Evolutionary conservation across 495 filamentous ascomycete genomes (phyloP).

Genomic region (Aspergillus indologenus): DNA sequence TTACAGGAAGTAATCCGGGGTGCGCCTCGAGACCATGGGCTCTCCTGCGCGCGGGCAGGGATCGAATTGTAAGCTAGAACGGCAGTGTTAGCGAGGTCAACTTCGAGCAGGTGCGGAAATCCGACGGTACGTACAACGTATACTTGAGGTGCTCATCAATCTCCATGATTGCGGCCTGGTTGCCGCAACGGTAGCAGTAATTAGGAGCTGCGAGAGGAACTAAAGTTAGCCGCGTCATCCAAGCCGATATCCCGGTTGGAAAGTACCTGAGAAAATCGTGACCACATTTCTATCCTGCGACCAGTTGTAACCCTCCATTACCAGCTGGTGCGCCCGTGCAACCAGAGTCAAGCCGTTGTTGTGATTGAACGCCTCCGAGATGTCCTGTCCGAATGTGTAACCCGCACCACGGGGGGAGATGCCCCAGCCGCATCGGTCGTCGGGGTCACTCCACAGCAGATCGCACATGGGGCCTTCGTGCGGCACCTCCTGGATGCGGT

Average conservation of each 20-base stretch:
- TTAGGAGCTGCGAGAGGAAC: conserved; percentile 67
- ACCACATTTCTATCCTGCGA: conserved; percentile 95
- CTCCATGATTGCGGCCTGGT: conserved; percentile 99
- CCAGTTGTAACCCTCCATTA: conserved; percentile 99
- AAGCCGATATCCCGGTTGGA: neutral
- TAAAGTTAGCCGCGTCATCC: conserved; percentile 1
- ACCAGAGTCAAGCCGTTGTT: conserved; percentile 98
- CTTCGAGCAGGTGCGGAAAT: neutral
- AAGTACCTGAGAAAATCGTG: conserved; percentile 94
- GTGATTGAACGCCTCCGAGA: conserved; percentile 99
- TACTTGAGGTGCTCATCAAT: conserved; percentile 99
- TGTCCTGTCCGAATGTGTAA: conserved; percentile 99
- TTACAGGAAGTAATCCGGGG: conserved; percentile 97
- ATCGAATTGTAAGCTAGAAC: conserved; percentile 91
- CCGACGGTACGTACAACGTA: conserved; percentile 76
- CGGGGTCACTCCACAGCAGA: conserved; percentile 94
- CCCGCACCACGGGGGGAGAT: conserved; percentile 96
- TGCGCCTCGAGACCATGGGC: conserved; percentile 96
- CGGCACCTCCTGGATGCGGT: conserved; percentile 96
- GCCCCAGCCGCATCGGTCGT: conserved; percentile 98
- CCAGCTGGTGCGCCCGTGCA: conserved; percentile 90
- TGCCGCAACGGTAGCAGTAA: conserved; percentile 97
- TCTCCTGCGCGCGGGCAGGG: conserved; percentile 96
- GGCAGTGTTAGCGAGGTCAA: conserved; percentile 17
- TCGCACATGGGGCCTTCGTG: conserved; percentile 99